A percentile compares a stretch with the other conserved stretches of the same genome.
Conservation (phyloP, 176 grass and related monocot genomes). For the Saccharum spontaneum region DNA sequence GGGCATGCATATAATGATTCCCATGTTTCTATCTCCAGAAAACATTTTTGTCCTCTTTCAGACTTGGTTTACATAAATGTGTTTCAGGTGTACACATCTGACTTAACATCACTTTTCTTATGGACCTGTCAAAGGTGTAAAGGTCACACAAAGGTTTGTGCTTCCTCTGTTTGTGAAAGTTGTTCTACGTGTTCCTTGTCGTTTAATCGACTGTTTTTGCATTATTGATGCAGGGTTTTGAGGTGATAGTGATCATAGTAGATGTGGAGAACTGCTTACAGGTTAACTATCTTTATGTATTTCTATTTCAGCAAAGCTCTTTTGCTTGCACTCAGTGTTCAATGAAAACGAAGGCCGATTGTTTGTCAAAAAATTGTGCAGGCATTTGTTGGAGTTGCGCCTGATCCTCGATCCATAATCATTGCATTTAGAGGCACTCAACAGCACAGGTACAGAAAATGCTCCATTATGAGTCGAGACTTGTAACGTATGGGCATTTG, state of each 20-base stretch:
- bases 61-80: constrained; percentile 13
- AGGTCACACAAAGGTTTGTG: constrained; percentile 57
- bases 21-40: background rate
- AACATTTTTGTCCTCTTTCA: background rate
- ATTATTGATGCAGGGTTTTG: constrained; percentile 64
- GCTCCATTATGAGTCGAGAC: background rate
- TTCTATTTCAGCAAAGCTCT: background rate
- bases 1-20: background rate
- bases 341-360: background rate
- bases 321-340: constrained; percentile 16
- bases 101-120: constrained; percentile 69
- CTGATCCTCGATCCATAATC: constrained; percentile 62
- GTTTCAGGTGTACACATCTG: constrained; percentile 85
- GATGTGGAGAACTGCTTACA: constrained; percentile 91
- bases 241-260: constrained; percentile 86
- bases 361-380: constrained; percentile 31
- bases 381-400: constrained; percentile 90
- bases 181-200: background rate
- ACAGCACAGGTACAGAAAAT: constrained; percentile 62
- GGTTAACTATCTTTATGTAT: constrained; percentile 36
- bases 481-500: background rate
- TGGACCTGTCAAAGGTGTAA: constrained; percentile 85
- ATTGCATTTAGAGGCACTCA: constrained; percentile 97
- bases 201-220: background rate
- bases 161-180: constrained; percentile 1